phyloP scores from a whole-genome alignment of 768 basidiomycete genomes.

The Rickenella mellea region DNA sequence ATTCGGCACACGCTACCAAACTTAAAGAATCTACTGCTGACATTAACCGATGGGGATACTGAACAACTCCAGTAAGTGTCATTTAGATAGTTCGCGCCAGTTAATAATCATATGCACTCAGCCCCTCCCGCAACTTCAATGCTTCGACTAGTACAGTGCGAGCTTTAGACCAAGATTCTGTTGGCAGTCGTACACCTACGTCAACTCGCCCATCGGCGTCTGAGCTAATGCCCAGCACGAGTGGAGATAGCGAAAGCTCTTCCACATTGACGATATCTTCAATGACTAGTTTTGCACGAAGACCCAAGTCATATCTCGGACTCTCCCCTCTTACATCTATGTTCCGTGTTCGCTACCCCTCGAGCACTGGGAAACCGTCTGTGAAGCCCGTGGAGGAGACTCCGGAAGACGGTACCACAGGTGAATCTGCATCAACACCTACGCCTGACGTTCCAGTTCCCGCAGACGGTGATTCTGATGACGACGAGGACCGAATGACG shows the following conservation, averaged over 20 bases:
- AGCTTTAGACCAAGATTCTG: too few relatives aligned
- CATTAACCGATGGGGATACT: conserved; percentile 64
- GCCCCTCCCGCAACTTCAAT: too few relatives aligned
- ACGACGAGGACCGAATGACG: conserved; percentile 35
- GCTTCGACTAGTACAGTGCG: too few relatives aligned
- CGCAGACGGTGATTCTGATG: conserved; percentile 10
- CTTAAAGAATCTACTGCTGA: conserved; percentile 86
- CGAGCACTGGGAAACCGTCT: conserved; percentile 21
- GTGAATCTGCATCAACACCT: not conserved
- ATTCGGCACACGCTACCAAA: conserved; percentile 95
- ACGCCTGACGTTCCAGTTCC: not conserved
- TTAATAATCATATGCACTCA: too few relatives aligned
- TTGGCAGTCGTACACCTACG: too few relatives aligned
- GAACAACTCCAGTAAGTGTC: conserved; percentile 34
- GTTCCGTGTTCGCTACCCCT: conserved; percentile 47
- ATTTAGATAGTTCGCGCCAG: not conserved
- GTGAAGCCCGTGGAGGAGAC: conserved; percentile 14
- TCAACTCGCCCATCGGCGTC: not conserved
- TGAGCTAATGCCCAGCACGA: not conserved
- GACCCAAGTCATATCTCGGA: conserved; percentile 1
- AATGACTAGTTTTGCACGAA: not conserved
- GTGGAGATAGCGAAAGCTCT: not conserved
- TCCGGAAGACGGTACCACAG: conserved; percentile 14
- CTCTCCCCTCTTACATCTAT: conserved; percentile 12
- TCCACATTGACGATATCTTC: not conserved